Percentiles rank a stretch among this genome's conserved stretches.
These are phyloP conservation scores for Blepharisma stoltei DNA, from an alignment of 73 alveolate species.

Conservation along the genomic window DNA sequence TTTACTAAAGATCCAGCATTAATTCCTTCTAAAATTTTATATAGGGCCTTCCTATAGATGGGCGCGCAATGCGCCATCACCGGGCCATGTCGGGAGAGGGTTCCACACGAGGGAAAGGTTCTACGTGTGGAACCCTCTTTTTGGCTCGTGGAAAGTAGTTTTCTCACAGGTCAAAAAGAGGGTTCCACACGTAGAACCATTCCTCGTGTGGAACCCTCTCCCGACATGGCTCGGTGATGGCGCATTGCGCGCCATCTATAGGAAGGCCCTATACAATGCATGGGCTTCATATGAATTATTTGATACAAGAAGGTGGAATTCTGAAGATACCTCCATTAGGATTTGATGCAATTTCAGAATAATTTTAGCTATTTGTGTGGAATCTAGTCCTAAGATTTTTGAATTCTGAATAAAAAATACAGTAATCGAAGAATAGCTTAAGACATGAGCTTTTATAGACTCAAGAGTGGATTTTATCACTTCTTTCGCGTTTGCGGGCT, in stretches of 20 bases:
- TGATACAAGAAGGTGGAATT: neutral
- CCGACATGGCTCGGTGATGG: too few species aligned
- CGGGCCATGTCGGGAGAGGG: too few species aligned
- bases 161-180: too few species aligned
- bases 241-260: too few species aligned
- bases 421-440: neutral
- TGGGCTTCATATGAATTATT: slow-evolving; percentile 20
- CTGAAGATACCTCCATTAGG: slow-evolving; percentile 25
- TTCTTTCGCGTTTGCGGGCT: neutral
- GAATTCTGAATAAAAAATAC: neutral
- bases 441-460: slow-evolving; percentile 5
- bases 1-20: neutral
- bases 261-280: too few species aligned
- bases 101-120: too few species aligned
- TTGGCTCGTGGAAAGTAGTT: too few species aligned
- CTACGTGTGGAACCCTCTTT: too few species aligned
- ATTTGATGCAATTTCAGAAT: slow-evolving; percentile 12
- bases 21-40: neutral
- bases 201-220: too few species aligned
- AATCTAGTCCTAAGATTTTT: neutral
- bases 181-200: too few species aligned
- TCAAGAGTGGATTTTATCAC: neutral
- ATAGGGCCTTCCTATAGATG: too few species aligned
- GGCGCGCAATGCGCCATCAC: too few species aligned
- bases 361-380: neutral